Evolutionary conservation across 305 asterid genomes (phyloP).

Genomic region (Salvia sclarea): DNA sequence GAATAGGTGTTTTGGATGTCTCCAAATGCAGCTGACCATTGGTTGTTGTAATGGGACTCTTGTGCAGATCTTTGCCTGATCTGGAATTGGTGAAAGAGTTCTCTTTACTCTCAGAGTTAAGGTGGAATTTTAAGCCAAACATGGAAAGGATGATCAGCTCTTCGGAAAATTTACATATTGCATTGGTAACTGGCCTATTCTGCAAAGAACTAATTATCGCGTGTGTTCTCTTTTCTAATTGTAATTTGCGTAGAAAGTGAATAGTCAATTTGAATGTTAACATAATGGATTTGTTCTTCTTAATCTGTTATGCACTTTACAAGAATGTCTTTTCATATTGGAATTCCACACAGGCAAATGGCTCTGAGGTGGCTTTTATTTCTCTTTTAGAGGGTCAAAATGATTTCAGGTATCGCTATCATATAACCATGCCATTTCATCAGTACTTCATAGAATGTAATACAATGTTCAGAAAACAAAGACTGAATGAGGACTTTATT

Average conservation of each 20-base stretch:
- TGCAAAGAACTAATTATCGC: slow-evolving; percentile 15
- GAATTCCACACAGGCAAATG: slow-evolving; percentile 56
- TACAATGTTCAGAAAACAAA: slow-evolving; percentile 21
- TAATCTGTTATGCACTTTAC: slow-evolving; percentile 7
- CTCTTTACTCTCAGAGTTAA: slow-evolving; percentile 62
- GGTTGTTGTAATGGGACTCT: slow-evolving; percentile 23
- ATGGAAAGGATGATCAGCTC: slow-evolving; percentile 74
- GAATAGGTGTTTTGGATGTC: slow-evolving; percentile 16
- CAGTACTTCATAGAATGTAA: slow-evolving; percentile 25
- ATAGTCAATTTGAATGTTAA: slow-evolving; percentile 1
- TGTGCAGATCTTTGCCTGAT: slow-evolving; percentile 84
- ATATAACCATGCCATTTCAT: slow-evolving; percentile 27
- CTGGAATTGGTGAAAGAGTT: slow-evolving; percentile 68
- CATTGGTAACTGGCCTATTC: slow-evolving; percentile 55
- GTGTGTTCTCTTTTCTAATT: slow-evolving; percentile 4
- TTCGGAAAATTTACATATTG: slow-evolving; percentile 55
- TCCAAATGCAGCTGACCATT: slow-evolving; percentile 25
- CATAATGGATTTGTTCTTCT: neutral
- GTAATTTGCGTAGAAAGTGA: slow-evolving; percentile 16
- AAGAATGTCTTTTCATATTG: slow-evolving; percentile 27
- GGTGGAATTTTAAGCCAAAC: slow-evolving; percentile 85
- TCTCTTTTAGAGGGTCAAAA: slow-evolving; percentile 67
- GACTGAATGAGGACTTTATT: slow-evolving; percentile 26
- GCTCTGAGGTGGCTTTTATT: slow-evolving; percentile 73
- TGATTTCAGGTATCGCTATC: slow-evolving; percentile 69